These are phyloP conservation scores for Fraxinus angustifolia DNA, from an alignment of 305 asterid species.

Conservation along the genomic window DNA sequence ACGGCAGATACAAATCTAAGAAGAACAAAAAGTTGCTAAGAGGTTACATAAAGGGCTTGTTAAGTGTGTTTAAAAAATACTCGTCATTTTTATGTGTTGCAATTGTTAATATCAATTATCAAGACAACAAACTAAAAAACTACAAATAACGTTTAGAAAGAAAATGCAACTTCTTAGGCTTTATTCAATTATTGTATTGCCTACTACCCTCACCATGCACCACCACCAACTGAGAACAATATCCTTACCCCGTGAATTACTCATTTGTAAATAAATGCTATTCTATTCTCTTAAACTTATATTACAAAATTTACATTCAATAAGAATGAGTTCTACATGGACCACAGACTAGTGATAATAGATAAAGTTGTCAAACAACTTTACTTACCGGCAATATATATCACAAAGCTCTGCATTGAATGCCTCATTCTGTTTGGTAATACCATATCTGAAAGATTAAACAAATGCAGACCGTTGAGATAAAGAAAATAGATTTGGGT, in stretches of 20 bases:
- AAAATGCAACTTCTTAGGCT: background rate
- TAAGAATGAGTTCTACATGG: background rate
- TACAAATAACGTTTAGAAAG: background rate
- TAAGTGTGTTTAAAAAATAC: background rate
- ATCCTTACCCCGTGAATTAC: background rate
- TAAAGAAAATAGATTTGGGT: background rate
- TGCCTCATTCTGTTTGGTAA: slow-evolving; percentile 84
- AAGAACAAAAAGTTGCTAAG: slow-evolving; percentile 6
- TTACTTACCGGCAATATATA: slow-evolving; percentile 78
- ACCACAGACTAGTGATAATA: slow-evolving; percentile 15
- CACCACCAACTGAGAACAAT: background rate
- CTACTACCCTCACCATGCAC: background rate
- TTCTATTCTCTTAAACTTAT: background rate
- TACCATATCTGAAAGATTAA: slow-evolving; percentile 66
- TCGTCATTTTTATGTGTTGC: background rate
- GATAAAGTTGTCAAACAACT: background rate
- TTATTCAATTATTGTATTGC: background rate
- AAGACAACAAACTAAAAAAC: background rate
- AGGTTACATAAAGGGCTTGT: background rate
- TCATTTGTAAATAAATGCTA: background rate
- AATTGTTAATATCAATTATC: background rate
- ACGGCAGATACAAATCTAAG: slow-evolving; percentile 73
- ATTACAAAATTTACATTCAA: background rate
- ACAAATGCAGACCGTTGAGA: slow-evolving; percentile 13
- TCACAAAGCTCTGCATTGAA: slow-evolving; percentile 91